These are phyloP conservation scores for Paecilomyces variotii DNA, from an alignment of 2,329 filamentous ascomycete genomes.

Conservation along the genomic window DNA sequence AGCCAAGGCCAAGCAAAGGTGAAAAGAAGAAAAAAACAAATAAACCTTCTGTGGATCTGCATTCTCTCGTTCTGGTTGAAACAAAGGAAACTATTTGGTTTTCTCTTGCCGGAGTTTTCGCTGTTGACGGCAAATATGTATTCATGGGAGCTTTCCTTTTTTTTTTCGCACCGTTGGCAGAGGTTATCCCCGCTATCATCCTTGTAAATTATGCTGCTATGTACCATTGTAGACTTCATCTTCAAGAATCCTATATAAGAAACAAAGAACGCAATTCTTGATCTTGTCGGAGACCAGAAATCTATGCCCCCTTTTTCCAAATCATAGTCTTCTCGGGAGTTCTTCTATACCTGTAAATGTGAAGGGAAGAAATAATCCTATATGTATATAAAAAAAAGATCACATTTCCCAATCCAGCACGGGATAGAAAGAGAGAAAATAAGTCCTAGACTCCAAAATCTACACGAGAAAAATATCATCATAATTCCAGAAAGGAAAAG, in stretches of 20 bases:
- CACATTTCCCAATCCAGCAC: too few relatives aligned
- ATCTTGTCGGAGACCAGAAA: background rate
- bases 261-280: background rate
- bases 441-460: background rate
- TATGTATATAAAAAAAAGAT: too few relatives aligned
- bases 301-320: background rate
- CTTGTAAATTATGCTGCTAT: background rate
- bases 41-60: background rate
- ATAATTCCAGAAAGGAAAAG: background rate
- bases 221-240: background rate
- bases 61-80: background rate
- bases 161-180: background rate
- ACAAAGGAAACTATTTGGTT: background rate
- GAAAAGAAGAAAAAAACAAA: background rate
- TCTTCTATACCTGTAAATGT: background rate
- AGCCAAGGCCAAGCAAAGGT: slow-evolving; percentile 6
- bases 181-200: background rate
- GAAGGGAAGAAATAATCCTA: too few relatives aligned
- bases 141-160: background rate
- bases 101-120: background rate
- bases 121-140: background rate
- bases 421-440: too few relatives aligned
- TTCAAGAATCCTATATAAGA: slow-evolving; percentile 1
- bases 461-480: background rate
- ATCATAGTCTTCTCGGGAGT: background rate